A percentile compares a stretch with the other conserved stretches of the same genome.
These are phyloP conservation scores for Shiraia bambusicola DNA, from an alignment of 2,329 filamentous ascomycete genomes.

Conservation along the genomic window DNA sequence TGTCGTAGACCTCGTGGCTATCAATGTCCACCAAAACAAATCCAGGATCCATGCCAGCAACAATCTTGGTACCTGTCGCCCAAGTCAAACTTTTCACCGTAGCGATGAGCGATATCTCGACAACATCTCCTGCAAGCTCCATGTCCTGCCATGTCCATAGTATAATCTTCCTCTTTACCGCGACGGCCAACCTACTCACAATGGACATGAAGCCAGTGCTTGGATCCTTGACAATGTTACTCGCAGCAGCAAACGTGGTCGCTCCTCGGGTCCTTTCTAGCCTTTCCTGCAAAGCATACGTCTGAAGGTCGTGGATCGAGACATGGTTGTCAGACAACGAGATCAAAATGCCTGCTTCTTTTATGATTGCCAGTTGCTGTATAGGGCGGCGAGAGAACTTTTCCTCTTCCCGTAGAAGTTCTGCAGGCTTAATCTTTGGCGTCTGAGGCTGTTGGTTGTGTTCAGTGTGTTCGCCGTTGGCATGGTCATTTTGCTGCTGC, in stretches of 20 bases:
- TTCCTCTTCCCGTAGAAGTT: conserved; percentile 87
- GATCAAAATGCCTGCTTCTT: conserved; percentile 88
- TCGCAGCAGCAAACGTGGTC: conserved; percentile 86
- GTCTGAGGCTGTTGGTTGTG: conserved; percentile 16
- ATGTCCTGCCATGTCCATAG: conserved; percentile 97
- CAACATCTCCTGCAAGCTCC: conserved; percentile 73
- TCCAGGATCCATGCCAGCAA: conserved; percentile 87
- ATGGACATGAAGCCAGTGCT: conserved; percentile 88
- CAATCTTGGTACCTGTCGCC: conserved; percentile 81
- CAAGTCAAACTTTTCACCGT: conserved; percentile 87
- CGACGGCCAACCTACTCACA: conserved; percentile 86
- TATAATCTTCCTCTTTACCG: conserved; percentile 85
- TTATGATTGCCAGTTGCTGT: conserved; percentile 92
- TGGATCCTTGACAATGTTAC: conserved; percentile 89
- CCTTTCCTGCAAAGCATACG: conserved; percentile 78
- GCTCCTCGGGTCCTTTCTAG: conserved; percentile 84
- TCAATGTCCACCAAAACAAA: conserved; percentile 88
- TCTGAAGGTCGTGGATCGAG: conserved; percentile 84
- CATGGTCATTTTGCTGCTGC: conserved; percentile 29
- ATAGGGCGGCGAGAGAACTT: conserved; percentile 89
- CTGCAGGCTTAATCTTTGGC: conserved; percentile 58
- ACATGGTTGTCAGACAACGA: conserved; percentile 89
- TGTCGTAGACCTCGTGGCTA: conserved; percentile 71
- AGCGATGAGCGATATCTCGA: conserved; percentile 77
- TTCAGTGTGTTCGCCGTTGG: conserved; percentile 47